Conservation (phyloP, 2,329 filamentous ascomycete genomes). For the Alternaria novae-zelandiae region DNA sequence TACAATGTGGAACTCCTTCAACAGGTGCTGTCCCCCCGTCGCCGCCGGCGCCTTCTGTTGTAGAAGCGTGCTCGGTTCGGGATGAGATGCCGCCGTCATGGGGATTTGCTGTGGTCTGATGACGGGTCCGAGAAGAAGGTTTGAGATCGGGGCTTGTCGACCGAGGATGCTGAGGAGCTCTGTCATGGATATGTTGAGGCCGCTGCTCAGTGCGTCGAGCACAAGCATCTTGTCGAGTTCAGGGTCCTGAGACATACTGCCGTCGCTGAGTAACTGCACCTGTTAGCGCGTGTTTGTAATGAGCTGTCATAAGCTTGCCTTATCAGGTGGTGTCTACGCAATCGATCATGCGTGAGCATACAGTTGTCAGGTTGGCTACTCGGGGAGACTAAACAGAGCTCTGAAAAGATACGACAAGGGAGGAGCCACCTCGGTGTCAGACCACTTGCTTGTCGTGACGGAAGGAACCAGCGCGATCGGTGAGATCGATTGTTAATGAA, state of each 20-base stretch:
- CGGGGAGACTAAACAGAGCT: not conserved
- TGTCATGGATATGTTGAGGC: constrained; percentile 6
- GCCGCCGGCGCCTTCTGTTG: not conserved
- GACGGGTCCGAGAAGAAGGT: constrained; percentile 1
- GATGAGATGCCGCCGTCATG: not conserved
- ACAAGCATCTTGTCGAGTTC: not conserved
- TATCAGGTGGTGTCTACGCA: not conserved
- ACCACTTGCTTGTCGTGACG: not conserved
- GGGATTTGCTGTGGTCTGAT: not conserved
- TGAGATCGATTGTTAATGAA: too few relatives aligned
- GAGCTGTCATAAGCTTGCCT: not conserved
- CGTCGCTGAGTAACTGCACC: not conserved
- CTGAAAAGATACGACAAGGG: not conserved
- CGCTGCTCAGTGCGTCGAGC: constrained; percentile 2
- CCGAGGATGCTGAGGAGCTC: constrained; percentile 4
- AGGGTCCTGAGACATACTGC: not conserved
- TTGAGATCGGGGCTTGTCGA: constrained; percentile 4
- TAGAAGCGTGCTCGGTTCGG: not conserved
- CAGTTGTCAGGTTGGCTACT: not conserved
- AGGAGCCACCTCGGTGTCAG: not conserved
- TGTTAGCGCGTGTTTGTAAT: not conserved
- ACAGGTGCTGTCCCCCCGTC: not conserved
- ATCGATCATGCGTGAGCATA: not conserved
- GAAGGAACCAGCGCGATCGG: not conserved
- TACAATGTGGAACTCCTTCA: not conserved